These are phyloP conservation scores for Saksenaea oblongispora DNA, from an alignment of 371 early-diverging fungal species.

Conservation along the genomic window DNA sequence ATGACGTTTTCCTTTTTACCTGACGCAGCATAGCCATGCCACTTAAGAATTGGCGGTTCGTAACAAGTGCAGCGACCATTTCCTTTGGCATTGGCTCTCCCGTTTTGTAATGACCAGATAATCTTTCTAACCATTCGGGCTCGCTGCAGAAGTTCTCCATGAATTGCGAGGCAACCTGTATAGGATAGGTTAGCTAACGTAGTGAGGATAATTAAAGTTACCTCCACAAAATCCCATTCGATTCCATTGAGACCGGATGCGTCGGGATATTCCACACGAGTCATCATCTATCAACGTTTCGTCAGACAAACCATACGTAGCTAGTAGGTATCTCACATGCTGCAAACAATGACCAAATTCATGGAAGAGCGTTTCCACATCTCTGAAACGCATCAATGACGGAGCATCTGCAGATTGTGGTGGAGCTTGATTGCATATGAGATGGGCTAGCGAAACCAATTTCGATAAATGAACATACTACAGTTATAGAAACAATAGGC, in stretches of 20 bases:
- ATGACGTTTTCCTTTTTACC: constrained; percentile 15
- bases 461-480: background rate
- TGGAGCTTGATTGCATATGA: constrained; percentile 67
- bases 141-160: constrained; percentile 76
- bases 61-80: constrained; percentile 58
- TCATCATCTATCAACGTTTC: constrained; percentile 47
- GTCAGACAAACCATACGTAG: background rate
- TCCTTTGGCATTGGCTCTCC: constrained; percentile 61
- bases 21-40: constrained; percentile 66
- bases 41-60: constrained; percentile 54
- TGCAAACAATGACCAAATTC: constrained; percentile 75
- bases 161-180: constrained; percentile 68
- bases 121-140: constrained; percentile 54
- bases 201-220: constrained; percentile 5
- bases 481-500: background rate
- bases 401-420: constrained; percentile 53
- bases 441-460: constrained; percentile 41
- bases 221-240: constrained; percentile 66
- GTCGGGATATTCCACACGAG: constrained; percentile 65
- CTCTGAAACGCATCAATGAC: constrained; percentile 65
- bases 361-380: constrained; percentile 69
- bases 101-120: constrained; percentile 62
- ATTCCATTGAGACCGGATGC: constrained; percentile 72
- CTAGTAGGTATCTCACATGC: constrained; percentile 37
- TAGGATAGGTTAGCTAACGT: constrained; percentile 4